phyloP scores from a whole-genome alignment of 305 asterid species.

The Euphrasia arctica region DNA sequence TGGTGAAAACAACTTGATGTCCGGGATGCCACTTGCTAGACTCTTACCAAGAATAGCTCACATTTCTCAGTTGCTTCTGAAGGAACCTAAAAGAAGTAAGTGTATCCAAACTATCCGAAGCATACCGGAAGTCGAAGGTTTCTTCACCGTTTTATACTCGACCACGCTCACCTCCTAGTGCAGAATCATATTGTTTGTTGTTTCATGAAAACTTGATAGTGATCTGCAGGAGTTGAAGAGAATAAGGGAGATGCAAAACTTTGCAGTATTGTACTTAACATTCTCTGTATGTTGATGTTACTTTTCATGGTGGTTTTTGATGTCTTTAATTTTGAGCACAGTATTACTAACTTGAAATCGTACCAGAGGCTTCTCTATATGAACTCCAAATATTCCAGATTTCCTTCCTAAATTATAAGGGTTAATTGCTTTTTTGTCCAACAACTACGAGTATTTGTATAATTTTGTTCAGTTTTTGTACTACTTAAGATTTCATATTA shows the following conservation, averaged over 20 bases:
- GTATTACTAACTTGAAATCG: too few species aligned
- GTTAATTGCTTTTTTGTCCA: too few species aligned
- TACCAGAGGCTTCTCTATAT: background rate
- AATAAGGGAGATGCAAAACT: conserved; percentile 24
- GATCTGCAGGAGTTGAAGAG: conserved; percentile 23
- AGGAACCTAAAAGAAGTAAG: conserved; percentile 58
- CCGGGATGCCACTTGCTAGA: conserved; percentile 80
- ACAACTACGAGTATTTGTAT: too few species aligned
- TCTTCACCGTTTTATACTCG: conserved; percentile 86
- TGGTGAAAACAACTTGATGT: conserved; percentile 40
- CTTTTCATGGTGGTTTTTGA: conserved; percentile 1
- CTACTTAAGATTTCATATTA: too few species aligned
- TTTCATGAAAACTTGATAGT: conserved; percentile 16
- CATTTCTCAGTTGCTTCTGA: conserved; percentile 49
- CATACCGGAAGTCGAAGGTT: conserved; percentile 68
- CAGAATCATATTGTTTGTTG: conserved; percentile 35
- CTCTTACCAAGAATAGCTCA: conserved; percentile 74
- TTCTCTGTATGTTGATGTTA: background rate
- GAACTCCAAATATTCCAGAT: background rate
- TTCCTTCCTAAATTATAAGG: too few species aligned
- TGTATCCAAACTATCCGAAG: conserved; percentile 49
- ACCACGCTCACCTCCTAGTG: conserved; percentile 48
- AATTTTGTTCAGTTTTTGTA: too few species aligned
- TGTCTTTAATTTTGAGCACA: background rate
- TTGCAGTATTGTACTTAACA: conserved; percentile 18